These are phyloP conservation scores for Phytophthora ramorum DNA, from an alignment of 352 stramenopile species.

Conservation along the genomic window DNA sequence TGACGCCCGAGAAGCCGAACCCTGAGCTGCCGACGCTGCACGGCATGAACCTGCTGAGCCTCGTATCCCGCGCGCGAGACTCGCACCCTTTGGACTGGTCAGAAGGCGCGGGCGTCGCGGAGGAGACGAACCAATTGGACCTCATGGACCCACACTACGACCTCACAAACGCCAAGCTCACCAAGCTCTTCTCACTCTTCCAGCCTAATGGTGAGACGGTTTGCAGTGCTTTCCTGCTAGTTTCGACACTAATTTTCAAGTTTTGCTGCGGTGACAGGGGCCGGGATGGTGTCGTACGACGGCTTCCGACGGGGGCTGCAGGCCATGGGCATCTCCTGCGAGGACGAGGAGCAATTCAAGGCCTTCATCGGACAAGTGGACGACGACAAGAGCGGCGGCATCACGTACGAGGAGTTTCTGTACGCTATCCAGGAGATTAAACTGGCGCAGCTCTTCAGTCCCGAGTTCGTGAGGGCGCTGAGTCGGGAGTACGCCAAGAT, in stretches of 20 bases:
- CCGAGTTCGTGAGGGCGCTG: constrained; percentile 53
- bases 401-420: constrained; percentile 88
- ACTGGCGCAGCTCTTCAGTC: constrained; percentile 84
- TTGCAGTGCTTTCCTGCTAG: neutral
- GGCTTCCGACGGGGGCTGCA: constrained; percentile 75
- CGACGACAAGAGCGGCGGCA: constrained; percentile 82
- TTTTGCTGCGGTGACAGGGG: constrained; percentile 24
- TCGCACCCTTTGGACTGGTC: constrained; percentile 76
- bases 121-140: constrained; percentile 56
- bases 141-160: constrained; percentile 90
- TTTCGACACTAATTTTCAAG: constrained; percentile 6
- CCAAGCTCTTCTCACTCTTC: constrained; percentile 74
- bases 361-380: constrained; percentile 83
- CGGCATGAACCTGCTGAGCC: constrained; percentile 68
- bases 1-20: constrained; percentile 15
- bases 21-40: constrained; percentile 50
- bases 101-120: constrained; percentile 41
- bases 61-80: constrained; percentile 60
- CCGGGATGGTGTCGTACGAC: constrained; percentile 79
- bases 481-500: constrained; percentile 29
- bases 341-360: constrained; percentile 67
- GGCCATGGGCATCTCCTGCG: constrained; percentile 78
- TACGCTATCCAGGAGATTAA: constrained; percentile 92
- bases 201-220: constrained; percentile 50
- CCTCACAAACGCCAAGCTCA: constrained; percentile 76